Percentiles rank a stretch among this genome's conserved stretches.
Evolutionary conservation across 2,329 filamentous ascomycete genomes (phyloP).

Genomic region (Colletotrichum lindemuthianum): DNA sequence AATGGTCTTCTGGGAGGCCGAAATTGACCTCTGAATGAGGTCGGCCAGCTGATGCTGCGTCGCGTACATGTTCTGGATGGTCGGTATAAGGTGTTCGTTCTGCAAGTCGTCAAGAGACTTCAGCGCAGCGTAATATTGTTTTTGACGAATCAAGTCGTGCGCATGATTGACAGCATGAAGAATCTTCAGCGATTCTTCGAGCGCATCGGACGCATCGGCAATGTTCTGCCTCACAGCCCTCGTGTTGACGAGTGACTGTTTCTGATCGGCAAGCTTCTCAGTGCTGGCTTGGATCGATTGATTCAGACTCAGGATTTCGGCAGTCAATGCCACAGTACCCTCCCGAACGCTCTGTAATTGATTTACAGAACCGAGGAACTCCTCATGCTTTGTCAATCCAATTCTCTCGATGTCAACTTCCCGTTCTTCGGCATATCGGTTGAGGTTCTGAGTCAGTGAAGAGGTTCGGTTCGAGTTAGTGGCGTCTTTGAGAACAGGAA

Average conservation of each 20-base stretch:
- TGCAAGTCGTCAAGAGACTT: slow-evolving; percentile 95
- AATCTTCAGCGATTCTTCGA: slow-evolving; percentile 92
- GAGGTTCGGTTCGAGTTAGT: slow-evolving; percentile 77
- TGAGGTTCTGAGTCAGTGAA: slow-evolving; percentile 80
- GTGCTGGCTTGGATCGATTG: slow-evolving; percentile 96
- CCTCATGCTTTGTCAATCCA: slow-evolving; percentile 94
- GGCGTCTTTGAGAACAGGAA: slow-evolving; percentile 93
- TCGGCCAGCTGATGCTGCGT: slow-evolving; percentile 95
- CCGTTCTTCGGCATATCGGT: slow-evolving; percentile 84
- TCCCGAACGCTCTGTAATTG: slow-evolving; percentile 92
- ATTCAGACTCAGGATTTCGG: slow-evolving; percentile 91
- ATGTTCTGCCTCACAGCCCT: slow-evolving; percentile 94
- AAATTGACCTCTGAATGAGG: slow-evolving; percentile 95
- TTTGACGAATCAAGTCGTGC: slow-evolving; percentile 89
- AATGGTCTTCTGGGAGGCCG: slow-evolving; percentile 89
- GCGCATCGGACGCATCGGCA: slow-evolving; percentile 86
- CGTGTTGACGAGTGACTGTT: slow-evolving; percentile 92
- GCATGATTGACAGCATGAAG: slow-evolving; percentile 93
- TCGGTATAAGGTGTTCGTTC: slow-evolving; percentile 86
- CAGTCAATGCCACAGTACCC: slow-evolving; percentile 86
- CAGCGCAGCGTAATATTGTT: slow-evolving; percentile 94
- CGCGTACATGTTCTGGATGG: slow-evolving; percentile 82
- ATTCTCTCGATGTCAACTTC: slow-evolving; percentile 94
- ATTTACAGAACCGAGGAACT: slow-evolving; percentile 93
- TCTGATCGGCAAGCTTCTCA: slow-evolving; percentile 92